phyloP scores from a whole-genome alignment of 2,329 filamentous ascomycete species.

The Colletotrichum plurivorum region DNA sequence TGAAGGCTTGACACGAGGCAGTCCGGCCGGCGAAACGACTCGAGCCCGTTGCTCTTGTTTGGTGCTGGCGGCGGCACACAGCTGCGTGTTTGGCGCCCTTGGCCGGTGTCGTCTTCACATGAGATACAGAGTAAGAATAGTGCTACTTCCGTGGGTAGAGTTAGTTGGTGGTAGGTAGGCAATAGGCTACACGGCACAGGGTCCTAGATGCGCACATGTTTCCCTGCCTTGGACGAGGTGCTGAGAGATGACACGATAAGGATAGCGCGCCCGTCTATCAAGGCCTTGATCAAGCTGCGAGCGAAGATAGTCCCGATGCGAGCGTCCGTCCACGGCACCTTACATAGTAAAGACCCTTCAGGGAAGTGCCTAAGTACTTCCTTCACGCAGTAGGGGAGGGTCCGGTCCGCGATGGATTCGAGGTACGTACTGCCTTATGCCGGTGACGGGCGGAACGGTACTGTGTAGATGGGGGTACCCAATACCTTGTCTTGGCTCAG shows the following conservation, averaged over 20 bases:
- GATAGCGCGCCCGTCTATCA: constrained; percentile 19
- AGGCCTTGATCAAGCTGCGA: neutral
- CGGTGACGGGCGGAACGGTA: too few species aligned
- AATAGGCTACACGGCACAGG: neutral
- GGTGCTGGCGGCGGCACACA: constrained; percentile 15
- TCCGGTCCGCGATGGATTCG: too few species aligned
- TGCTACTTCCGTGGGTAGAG: neutral
- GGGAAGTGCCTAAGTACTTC: too few species aligned
- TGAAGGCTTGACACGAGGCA: constrained; percentile 20
- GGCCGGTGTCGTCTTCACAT: constrained; percentile 23
- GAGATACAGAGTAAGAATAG: constrained; percentile 3
- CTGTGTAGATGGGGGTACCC: constrained; percentile 1
- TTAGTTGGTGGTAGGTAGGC: too few species aligned
- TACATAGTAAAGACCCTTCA: too few species aligned
- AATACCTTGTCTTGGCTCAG: constrained; percentile 15
- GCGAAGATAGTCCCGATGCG: constrained; percentile 10
- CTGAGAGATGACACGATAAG: constrained; percentile 11
- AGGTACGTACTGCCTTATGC: too few species aligned
- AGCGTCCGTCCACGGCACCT: constrained; percentile 3
- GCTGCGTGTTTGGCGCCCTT: constrained; percentile 1
- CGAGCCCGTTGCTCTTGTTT: neutral
- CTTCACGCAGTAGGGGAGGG: too few species aligned
- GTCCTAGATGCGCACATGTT: constrained; percentile 15
- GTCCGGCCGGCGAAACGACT: constrained; percentile 4
- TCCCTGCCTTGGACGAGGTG: neutral